Base-by-base conservation (phyloP, 2,329 filamentous ascomycete genomes). In the Colletotrichum sp. region DNA sequence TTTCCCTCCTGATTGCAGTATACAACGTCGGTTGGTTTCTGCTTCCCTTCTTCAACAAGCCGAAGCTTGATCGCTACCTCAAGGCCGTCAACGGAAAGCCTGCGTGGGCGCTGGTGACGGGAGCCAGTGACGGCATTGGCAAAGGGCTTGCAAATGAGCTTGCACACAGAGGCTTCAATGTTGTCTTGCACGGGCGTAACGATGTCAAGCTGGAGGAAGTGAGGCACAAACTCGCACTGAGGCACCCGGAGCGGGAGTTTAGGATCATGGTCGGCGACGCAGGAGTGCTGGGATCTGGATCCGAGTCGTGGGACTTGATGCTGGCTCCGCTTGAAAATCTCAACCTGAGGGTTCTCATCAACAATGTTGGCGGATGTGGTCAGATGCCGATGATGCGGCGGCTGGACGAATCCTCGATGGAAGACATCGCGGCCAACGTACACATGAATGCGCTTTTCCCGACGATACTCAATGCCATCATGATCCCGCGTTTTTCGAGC, bases 141-240 rank as follows among this genome's bases (percentile, higher is more conserved):
- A 82, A 83, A 32, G 87, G 82, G 0, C 87, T 91, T 74, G 86
- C 86, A 5, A 81, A 87, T 70, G 87, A 90, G 78, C 87, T 92
- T n/a, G 87, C 87, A 21, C 74, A 77, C 0, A 82, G 81, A 16
- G 89, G 89, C 62, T 91, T 92, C 85, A 89, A 90, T 78, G 84
- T 92, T 38, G 83, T 92, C 18, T 79, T 92, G 10, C 90, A 92
- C 76, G 90, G 90, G n/a, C 87, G 89, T 43, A 90, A 90, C 74
- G 76, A 78, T 4, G 75, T 81, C 5, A 92, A 91, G 77, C 84
- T 92, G 4, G 79, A 84, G 3, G 71, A 71, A 2, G 82, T 89
- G n/a, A 79, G 83, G n/a, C 69, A 79, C 2, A 80, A 85, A 30
- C 84, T 92, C 1, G 75, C 79, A 2, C n/a, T 78, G 1, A 74